Evolutionary conservation across 192 early-diverging fungal genomes (phyloP), one percentile per base, ranked within the genome.

Genomic region (Backusella mclennaniae): DNA sequence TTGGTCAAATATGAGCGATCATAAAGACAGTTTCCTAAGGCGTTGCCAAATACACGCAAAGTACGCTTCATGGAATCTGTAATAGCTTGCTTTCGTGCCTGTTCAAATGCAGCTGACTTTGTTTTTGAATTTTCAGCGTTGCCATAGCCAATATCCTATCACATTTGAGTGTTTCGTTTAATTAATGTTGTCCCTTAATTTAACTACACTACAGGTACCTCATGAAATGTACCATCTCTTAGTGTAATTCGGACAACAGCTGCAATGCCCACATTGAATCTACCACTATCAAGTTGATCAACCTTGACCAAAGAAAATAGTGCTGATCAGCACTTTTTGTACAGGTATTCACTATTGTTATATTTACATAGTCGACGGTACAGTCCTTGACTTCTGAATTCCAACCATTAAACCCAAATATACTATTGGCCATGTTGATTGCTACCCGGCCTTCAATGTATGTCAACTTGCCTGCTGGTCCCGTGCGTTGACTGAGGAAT

Each of bases 361-460:
- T 31, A 73, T 86, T 77, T 77, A 95, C 87, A 89, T 89, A 97
- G 83, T 99, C 97, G 1, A 96, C 87, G 0, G 86, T 84, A 42
- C 92, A 87, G 69, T 88, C 87, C n/a, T 90, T 82, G 76, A 99
- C 90, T 35, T 83, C 84, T 35, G 90, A 89, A 67, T 88, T 87
- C 97, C 97, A 99, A 8, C 96, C 96, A 79, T 97, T 89, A 82
- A 97, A 97, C 7, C 96, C 97, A 88, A 99, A 98, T 8, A 98
- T 78, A 46, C 95, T 91, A 76, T 99, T 96, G 68, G 97, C 97
- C 35, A 99, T 80, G 76, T 91, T 92, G 56, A 96, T 94, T 44
- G 88, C 90, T 38, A 89, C 92, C 89, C 91, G 92, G 8, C 95
- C 96, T 78, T 96, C 95, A 67, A 75, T 67, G 6, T 75, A 75